Evolutionary conservation across 768 basidiomycete genomes (phyloP), one percentile per base, ranked within the genome.

Genomic region (Cyclocybe aegerita): DNA sequence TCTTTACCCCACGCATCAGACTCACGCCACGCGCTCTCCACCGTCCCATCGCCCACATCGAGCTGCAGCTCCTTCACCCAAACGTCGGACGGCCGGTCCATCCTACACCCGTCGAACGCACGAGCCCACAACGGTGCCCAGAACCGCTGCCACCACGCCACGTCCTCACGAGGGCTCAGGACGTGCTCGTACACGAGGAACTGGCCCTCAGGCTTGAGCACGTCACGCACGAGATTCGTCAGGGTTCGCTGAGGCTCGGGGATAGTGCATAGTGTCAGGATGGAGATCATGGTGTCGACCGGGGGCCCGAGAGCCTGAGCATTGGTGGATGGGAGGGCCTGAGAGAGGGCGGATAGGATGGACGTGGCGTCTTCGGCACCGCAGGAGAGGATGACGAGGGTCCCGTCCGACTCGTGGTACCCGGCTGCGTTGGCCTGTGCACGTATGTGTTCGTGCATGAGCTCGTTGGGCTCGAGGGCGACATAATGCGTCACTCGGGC

Each of bases 131-230:
- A 4, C 0, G 87, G 87, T 1, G 84, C 75, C 86, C 86, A 89
- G 40, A 86, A 73, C 0, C 69, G 52, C 65, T 91, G 89, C 86
- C 86, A 90, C 79, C 81, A 79, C 9, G 78, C 78, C 2, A 88
- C 78, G 53, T 84, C 80, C 4, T 57, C 46, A 0, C 65, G 65
- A 1, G 71, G 76, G 57, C 76, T 85, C 39, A 72, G 66, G 11
- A 89, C 85, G 56, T 91, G 88, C 64, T 91, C 88, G 53, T 80
- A 83, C 59, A 83, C 83, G 12, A 90, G 68, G 0, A 90, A 51
- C 39, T 76, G 71, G 0, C 88, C 89, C 0, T 85, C 83, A 0
- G 86, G 78, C 50, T 76, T 80, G 29, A 91, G 74, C 0, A 82
- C 66, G 8, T 80, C 72, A 3, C 65, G 59, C 4, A 76, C 70